Evolutionary conservation across 495 filamentous ascomycete species (phyloP), one percentile per base, ranked within the genome.

Genomic region (Neurospora sp.): DNA sequence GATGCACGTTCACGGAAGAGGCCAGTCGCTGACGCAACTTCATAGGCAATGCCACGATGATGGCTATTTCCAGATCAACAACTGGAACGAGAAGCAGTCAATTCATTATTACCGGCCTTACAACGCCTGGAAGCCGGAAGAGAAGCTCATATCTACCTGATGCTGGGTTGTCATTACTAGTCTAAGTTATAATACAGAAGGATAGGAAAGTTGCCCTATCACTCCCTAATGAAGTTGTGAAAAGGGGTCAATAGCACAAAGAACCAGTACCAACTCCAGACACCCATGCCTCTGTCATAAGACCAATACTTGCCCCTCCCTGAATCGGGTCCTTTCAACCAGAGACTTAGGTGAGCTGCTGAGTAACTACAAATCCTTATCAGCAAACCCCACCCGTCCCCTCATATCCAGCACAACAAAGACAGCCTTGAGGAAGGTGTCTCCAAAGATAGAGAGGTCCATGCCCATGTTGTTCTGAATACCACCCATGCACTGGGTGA

Each of bases 321-420:
- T 40, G 12, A 14, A 40, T 40, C 10, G 0, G 12, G 4, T 31
- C 37, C 39, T 39, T n/a, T 40, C 12, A 39, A 10, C 31, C 27
- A 20, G 2, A 65, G 14, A 65, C 5, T 6, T 27, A 35, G 22
- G 22, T 31, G 22, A 65, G 53, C 53, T 65, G 1, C 27, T 1
- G 27, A 35, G 12, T 7, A 35, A 14, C 8, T 39, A 39, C 59
- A 83, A 69, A 3, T 74, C 71, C 73, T 91, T 87, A 73, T 87
- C 81, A 65, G 91, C 90, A 71, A 87, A 87, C 16, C 92, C 92
- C 75, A 94, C 88, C 39, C 85, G 85, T 71, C 89, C 89, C 42
- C 86, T 90, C 42, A 90, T 85, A 78, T 94, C 92, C 77, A 93
- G 93, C 44, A 93, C 86, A 68, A 89, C 89, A 79, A 91, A 93